Evolutionary conservation across 2,329 filamentous ascomycete genomes (phyloP), one percentile per base, ranked within the genome.

Genomic region (Ilyonectria robusta): DNA sequence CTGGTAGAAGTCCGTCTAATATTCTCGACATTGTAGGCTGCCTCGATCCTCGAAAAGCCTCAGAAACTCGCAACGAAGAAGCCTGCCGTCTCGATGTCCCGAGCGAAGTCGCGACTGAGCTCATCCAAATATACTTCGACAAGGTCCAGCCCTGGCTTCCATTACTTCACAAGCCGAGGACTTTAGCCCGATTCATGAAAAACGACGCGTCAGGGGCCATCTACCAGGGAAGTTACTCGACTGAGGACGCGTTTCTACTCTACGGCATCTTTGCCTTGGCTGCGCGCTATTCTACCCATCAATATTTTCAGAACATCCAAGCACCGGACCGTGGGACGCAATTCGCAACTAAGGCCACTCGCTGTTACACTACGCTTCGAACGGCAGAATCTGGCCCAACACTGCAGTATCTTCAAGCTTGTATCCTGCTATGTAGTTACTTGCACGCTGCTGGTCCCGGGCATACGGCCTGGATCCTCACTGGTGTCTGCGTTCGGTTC

Each of bases 71-170:
- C 33, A 35, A 35, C 33, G 33, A 35, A 13, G 33, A 35, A 35
- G 4, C 33, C 13, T 26, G 21, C 21, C 21, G 17, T 13, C 21
- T 50, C 46, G 11, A 21, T 50, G 21, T 50, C 19, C 46, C 46
- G 10, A 21, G 21, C 11, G 15, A 50, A 10, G 46, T 50, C 2
- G 17, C 26, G 8, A 35, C 29, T 19, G 48, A 53, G 29, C 48
- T 53, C 26, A 35, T 53, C 17, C 29, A 53, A 9, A 3, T 33
- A 13, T 53, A 29, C 48, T 53, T 53, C 19, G 48, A 53, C 29
- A 53, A 33, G 33, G 29, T 53, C 23, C 48, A 53, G 29, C 21
- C 48, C 26, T 53, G 48, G 26, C 13, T 53, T 33, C 29, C 48
- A 9, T 29, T 53, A 19, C 48, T 53, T 35, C 48, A 53, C n/a